Conservation (phyloP, 2,329 filamentous ascomycete genomes). For the Colletotrichum endophyticum region DNA sequence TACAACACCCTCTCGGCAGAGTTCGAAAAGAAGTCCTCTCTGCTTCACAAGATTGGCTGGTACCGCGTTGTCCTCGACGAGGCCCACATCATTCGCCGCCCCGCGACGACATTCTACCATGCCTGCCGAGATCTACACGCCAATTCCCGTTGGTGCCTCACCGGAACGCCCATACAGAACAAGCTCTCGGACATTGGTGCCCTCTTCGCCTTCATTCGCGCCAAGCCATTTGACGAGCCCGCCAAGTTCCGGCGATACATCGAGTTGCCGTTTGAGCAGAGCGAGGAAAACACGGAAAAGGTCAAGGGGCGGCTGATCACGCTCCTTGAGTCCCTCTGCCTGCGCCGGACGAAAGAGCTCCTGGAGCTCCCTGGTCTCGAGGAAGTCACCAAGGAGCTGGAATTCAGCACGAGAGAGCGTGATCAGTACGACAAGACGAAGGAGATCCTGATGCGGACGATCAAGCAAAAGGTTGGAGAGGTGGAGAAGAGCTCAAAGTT, state of each 20-base stretch:
- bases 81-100: constrained; percentile 53
- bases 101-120: constrained; percentile 46
- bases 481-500: constrained; percentile 40
- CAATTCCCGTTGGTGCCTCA: constrained; percentile 55
- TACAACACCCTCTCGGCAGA: constrained; percentile 50
- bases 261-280: constrained; percentile 39
- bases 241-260: constrained; percentile 48
- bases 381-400: constrained; percentile 28
- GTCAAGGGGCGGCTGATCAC: constrained; percentile 33
- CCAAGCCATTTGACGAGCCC: constrained; percentile 44
- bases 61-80: constrained; percentile 49
- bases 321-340: constrained; percentile 41
- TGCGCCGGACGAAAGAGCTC: constrained; percentile 46
- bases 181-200: constrained; percentile 55
- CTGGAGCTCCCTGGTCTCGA: constrained; percentile 37
- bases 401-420: constrained; percentile 30
- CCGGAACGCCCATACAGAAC: constrained; percentile 61
- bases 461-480: constrained; percentile 40
- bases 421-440: constrained; percentile 41
- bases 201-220: constrained; percentile 52
- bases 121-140: constrained; percentile 46
- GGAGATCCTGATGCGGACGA: constrained; percentile 39
- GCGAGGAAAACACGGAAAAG: constrained; percentile 1
- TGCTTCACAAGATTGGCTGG: constrained; percentile 42
- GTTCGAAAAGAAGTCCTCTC: constrained; percentile 16